Evolutionary conservation across 1,284 basidiomycete genomes (phyloP).

Genomic region (Puccinia triticina): DNA sequence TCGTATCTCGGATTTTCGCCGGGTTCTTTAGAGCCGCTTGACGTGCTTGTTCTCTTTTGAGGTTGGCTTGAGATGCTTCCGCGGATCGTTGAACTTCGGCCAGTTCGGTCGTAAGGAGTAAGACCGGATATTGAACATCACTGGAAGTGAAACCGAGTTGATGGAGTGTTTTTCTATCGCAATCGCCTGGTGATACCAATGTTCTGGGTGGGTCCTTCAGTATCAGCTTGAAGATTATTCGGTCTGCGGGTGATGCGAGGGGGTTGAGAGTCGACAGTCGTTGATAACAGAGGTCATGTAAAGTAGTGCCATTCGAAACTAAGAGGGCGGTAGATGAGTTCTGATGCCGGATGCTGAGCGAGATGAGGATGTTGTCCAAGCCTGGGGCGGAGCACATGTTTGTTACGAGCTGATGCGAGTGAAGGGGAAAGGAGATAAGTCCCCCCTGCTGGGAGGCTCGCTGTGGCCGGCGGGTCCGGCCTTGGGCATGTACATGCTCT

Average conservation of each 20-base stretch:
- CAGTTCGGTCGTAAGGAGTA: conserved; percentile 7
- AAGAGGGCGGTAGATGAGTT: background rate
- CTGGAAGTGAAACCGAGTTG: conserved; percentile 9
- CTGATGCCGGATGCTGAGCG: conserved; percentile 29
- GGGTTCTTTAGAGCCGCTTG: conserved; percentile 22
- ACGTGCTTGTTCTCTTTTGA: conserved; percentile 5
- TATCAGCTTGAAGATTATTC: conserved; percentile 24
- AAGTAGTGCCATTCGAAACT: background rate
- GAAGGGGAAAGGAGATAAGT: too few species aligned
- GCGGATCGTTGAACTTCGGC: background rate
- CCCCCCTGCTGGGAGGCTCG: too few species aligned
- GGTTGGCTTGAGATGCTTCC: background rate
- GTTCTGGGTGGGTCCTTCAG: conserved; percentile 10
- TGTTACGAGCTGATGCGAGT: too few species aligned
- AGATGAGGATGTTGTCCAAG: conserved; percentile 90
- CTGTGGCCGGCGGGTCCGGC: too few species aligned
- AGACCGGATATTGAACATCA: background rate
- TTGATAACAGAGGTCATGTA: conserved; percentile 28
- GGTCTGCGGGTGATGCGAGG: background rate
- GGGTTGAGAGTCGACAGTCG: background rate
- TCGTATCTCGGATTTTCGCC: background rate
- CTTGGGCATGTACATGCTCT: too few species aligned
- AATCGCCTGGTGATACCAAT: conserved; percentile 4
- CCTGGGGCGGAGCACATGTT: conserved; percentile 64
- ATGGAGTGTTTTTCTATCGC: background rate